Conservation (phyloP, 2,329 filamentous ascomycete genomes). For the Aspergillus unguis region DNA sequence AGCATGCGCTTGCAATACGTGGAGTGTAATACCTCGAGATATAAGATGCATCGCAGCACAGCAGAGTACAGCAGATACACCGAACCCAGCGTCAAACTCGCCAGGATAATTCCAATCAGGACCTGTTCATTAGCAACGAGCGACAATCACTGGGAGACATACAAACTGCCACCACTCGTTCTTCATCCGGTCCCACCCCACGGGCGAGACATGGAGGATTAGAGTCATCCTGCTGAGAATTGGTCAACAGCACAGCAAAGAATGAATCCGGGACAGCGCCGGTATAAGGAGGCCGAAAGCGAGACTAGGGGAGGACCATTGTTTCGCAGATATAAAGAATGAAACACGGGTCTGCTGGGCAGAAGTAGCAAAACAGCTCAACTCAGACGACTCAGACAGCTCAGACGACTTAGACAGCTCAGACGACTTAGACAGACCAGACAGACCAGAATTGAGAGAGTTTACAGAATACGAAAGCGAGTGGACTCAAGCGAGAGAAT, state of each 20-base stretch:
- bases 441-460: too few relatives aligned
- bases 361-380: not conserved
- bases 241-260: not conserved
- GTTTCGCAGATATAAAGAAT: not conserved
- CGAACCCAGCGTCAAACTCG: constrained; percentile 27
- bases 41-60: constrained; percentile 19
- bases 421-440: too few relatives aligned
- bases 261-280: too few relatives aligned
- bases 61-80: constrained; percentile 30
- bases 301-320: constrained; percentile 5
- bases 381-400: not conserved
- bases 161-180: constrained; percentile 45
- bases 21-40: constrained; percentile 28
- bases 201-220: constrained; percentile 27
- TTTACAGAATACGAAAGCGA: too few relatives aligned
- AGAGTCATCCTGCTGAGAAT: constrained; percentile 26
- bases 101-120: constrained; percentile 33
- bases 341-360: not conserved
- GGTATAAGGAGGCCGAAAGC: constrained; percentile 1
- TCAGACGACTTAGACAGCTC: too few relatives aligned
- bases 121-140: constrained; percentile 27
- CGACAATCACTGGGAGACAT: constrained; percentile 15
- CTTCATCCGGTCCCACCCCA: constrained; percentile 38
- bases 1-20: too few relatives aligned
- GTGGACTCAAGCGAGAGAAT: too few relatives aligned